These are phyloP conservation scores for Sporothrix dimorphospora DNA, from an alignment of 2,329 filamentous ascomycete genomes.

Conservation along the genomic window DNA sequence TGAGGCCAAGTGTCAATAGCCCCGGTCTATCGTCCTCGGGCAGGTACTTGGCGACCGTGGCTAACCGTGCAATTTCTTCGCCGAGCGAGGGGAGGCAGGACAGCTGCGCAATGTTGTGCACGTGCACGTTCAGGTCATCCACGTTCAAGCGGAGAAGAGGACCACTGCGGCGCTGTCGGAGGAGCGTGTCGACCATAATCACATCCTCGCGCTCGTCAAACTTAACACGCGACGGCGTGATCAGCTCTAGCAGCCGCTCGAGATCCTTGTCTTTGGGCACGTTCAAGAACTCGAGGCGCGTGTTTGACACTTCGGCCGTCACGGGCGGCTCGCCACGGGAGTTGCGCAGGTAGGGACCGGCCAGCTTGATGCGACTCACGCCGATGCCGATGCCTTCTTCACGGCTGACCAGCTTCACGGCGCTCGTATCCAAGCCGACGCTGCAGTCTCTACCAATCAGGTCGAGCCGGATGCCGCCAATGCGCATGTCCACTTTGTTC, in stretches of 20 bases:
- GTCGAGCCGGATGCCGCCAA: conserved; percentile 76
- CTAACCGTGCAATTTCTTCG: conserved; percentile 79
- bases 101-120: conserved; percentile 67
- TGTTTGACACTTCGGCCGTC: conserved; percentile 63
- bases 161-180: conserved; percentile 84
- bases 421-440: conserved; percentile 73
- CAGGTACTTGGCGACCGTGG: conserved; percentile 89
- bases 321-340: conserved; percentile 62
- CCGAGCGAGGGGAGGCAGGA: conserved; percentile 70
- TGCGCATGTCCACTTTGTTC: conserved; percentile 73
- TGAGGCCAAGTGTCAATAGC: conserved; percentile 70
- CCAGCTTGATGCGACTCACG: conserved; percentile 74
- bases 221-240: conserved; percentile 89
- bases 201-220: conserved; percentile 86
- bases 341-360: conserved; percentile 66
- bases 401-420: conserved; percentile 78
- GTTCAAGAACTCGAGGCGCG: conserved; percentile 72
- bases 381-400: conserved; percentile 71
- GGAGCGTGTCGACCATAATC: conserved; percentile 88
- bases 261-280: conserved; percentile 79
- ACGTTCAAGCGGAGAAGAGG: conserved; percentile 75
- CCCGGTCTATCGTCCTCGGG: conserved; percentile 95
- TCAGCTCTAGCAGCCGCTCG: conserved; percentile 77
- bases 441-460: conserved; percentile 79
- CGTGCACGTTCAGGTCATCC: conserved; percentile 63